Evolutionary conservation across 495 filamentous ascomycete genomes (phyloP), one percentile per base, ranked within the genome.

Genomic region (Penicillium canariense): DNA sequence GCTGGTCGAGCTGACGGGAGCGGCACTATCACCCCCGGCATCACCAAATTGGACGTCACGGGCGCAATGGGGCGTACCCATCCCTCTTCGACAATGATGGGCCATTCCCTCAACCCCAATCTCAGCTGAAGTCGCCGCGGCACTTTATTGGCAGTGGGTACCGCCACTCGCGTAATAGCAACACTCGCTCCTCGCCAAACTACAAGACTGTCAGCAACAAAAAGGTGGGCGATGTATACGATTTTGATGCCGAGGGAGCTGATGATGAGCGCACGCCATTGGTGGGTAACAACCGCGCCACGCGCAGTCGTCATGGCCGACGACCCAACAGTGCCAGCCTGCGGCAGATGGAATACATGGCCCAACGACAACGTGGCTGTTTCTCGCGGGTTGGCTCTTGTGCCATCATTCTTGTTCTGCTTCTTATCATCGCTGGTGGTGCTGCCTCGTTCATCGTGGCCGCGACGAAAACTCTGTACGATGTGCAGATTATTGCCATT

Each of bases 221-320:
- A 61, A 82, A 81, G 60, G 67, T 75, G 38, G 75, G 77, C 48
- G 78, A 84, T 32, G 59, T 77, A 5, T 86, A 87, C 50, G 87
- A 89, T 42, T 78, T 86, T 23, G 87, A 88, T 61, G 82, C 78
- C 7, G 87, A 89, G 54, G 88, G 88, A 15, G 91, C 88, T 22
- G 93, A 96, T 65, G 93, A 97, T 66, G 94, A 98, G 70, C 84
- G 87, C 28, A 91, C 90, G 2, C 93, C 94, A 1, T 76, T 98
- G 43, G 81, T 97, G 5, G 81, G 84, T 3, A 85, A 86, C 15
- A 67, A 78, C 8, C 81, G 89, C 12, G 75, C 77, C 25, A 73
- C 77, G 15, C 81, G 90, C 35, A 78, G 75, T 55, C 87, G 89
- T 25, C 76, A 81, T 43, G 67, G 78, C n/a, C 74, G 81, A 23